phyloP scores from a whole-genome alignment of 2,329 filamentous ascomycete species.

The Cladosporium velox region DNA sequence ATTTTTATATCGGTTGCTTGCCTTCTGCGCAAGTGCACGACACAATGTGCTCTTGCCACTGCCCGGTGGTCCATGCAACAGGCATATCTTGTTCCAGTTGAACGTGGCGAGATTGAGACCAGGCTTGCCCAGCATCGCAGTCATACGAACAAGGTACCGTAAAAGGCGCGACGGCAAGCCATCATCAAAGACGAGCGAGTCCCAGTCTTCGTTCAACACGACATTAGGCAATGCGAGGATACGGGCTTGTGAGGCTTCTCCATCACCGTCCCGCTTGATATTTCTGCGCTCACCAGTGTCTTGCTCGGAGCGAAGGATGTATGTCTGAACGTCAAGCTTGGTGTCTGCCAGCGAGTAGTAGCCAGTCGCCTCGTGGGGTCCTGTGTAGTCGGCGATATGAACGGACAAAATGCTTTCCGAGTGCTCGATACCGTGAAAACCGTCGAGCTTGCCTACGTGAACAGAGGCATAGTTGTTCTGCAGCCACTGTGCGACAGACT shows the following conservation, averaged over 20 bases:
- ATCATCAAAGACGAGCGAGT: conserved; percentile 49
- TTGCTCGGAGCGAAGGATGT: conserved; percentile 39
- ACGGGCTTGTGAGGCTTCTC: conserved; percentile 37
- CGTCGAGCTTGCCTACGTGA: conserved; percentile 28
- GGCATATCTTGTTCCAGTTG: conserved; percentile 49
- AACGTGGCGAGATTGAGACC: conserved; percentile 42
- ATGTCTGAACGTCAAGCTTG: conserved; percentile 47
- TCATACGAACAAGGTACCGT: conserved; percentile 41
- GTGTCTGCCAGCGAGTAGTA: conserved; percentile 38
- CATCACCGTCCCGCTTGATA: conserved; percentile 31
- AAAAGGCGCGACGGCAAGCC: conserved; percentile 46
- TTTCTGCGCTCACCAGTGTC: conserved; percentile 29
- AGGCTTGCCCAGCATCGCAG: conserved; percentile 38
- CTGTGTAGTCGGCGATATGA: conserved; percentile 44
- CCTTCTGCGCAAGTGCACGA: conserved; percentile 53
- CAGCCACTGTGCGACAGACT: conserved; percentile 41
- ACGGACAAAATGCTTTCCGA: conserved; percentile 38
- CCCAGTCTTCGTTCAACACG: conserved; percentile 47
- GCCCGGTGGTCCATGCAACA: conserved; percentile 48
- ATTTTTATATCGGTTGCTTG: conserved; percentile 31
- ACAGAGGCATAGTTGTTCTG: conserved; percentile 20
- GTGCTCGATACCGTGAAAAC: conserved; percentile 29
- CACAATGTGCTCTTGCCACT: conserved; percentile 49
- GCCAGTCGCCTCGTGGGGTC: conserved; percentile 27
- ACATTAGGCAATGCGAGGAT: conserved; percentile 42